Evolutionary conservation across 805 yeast genomes (phyloP).

Genomic region (Candida maesae): DNA sequence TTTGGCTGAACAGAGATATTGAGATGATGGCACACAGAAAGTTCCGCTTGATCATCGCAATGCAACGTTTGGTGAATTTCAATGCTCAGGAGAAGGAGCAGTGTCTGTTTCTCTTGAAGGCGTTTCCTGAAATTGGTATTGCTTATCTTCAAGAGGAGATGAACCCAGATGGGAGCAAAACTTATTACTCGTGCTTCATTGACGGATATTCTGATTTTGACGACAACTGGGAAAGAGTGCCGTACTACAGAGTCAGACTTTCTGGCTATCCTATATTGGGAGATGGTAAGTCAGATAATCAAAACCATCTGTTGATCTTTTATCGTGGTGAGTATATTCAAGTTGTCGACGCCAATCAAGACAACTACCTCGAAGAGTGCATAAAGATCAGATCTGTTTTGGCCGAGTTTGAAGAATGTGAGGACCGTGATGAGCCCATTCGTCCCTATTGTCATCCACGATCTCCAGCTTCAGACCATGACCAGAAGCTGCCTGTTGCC

Average conservation of each 20-base stretch:
- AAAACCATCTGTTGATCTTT: slow-evolving; percentile 81
- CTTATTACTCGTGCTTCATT: slow-evolving; percentile 63
- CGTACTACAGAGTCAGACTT: slow-evolving; percentile 61
- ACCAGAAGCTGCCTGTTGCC: slow-evolving; percentile 61
- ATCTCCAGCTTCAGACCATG: neutral
- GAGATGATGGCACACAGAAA: slow-evolving; percentile 75
- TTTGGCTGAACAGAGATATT: slow-evolving; percentile 58
- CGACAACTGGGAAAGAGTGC: slow-evolving; percentile 55
- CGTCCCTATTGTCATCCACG: neutral
- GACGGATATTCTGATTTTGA: slow-evolving; percentile 54
- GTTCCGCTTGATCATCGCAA: slow-evolving; percentile 75
- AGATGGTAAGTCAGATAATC: slow-evolving; percentile 96
- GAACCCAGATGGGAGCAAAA: slow-evolving; percentile 25
- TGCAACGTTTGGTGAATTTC: slow-evolving; percentile 79
- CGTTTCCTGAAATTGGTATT: slow-evolving; percentile 65
- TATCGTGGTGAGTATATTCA: slow-evolving; percentile 94
- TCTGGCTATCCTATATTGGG: slow-evolving; percentile 95
- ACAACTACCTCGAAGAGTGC: slow-evolving; percentile 92
- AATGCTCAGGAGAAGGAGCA: slow-evolving; percentile 62
- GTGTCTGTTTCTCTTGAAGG: slow-evolving; percentile 59
- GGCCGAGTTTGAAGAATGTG: slow-evolving; percentile 84
- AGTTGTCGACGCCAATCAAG: slow-evolving; percentile 95
- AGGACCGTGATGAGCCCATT: slow-evolving; percentile 28
- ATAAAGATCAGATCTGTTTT: slow-evolving; percentile 82
- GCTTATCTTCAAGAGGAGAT: slow-evolving; percentile 50